These are phyloP conservation scores for Cladosporium sp. DNA, from an alignment of 2,329 filamentous ascomycete genomes.

Conservation along the genomic window DNA sequence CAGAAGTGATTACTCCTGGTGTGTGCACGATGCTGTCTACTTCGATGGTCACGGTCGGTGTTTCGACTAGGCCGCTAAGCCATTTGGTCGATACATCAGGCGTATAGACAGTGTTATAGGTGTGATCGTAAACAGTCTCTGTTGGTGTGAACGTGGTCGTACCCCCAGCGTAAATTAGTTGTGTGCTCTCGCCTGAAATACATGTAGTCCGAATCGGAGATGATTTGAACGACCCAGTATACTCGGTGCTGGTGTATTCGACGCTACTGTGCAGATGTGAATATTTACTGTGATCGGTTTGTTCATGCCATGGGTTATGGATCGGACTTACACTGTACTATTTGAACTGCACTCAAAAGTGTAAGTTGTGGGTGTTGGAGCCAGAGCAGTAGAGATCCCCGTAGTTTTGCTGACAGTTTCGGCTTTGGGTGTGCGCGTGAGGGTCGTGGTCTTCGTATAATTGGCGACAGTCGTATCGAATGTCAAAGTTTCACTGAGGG, in stretches of 20 bases:
- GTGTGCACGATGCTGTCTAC: background rate
- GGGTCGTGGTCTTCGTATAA: background rate
- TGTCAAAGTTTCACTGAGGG: background rate
- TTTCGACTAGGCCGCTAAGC: conserved; percentile 4
- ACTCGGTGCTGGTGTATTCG: background rate
- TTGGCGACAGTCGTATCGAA: background rate
- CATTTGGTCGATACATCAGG: background rate
- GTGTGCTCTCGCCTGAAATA: background rate
- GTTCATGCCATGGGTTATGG: background rate
- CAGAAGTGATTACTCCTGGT: background rate
- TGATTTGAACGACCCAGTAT: background rate
- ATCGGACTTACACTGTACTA: conserved; percentile 1
- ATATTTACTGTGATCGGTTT: background rate
- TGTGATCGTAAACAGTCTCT: background rate
- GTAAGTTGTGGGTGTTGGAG: conserved; percentile 3
- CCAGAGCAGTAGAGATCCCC: background rate
- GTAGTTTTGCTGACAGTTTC: background rate
- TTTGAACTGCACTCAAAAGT: conserved; percentile 1
- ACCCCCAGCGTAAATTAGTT: background rate
- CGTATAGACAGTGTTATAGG: background rate
- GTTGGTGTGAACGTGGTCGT: conserved; percentile 3
- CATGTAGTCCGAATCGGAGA: conserved; percentile 5
- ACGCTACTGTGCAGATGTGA: background rate
- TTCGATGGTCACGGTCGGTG: background rate
- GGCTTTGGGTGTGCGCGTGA: background rate